Evolutionary conservation across 345 rosid genomes (phyloP).

Genomic region (Pugionium dolabratum): DNA sequence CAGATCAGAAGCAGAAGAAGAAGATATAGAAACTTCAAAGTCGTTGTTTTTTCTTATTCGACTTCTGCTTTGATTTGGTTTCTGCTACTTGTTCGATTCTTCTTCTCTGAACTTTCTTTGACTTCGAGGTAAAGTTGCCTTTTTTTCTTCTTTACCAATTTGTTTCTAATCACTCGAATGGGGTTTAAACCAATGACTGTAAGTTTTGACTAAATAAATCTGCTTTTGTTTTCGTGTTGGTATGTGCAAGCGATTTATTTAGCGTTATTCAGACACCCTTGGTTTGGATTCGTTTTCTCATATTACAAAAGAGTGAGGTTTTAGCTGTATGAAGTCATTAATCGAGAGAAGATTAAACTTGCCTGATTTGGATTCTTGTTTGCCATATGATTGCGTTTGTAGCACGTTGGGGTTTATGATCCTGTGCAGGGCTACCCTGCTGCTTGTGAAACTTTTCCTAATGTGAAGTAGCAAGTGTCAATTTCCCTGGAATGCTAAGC

Average conservation of each 20-base stretch:
- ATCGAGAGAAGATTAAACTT: too few relatives aligned
- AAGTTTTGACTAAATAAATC: too few relatives aligned
- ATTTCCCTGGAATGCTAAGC: background rate
- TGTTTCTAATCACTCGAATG: conserved; percentile 3
- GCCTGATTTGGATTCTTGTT: too few relatives aligned
- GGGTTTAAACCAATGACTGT: too few relatives aligned
- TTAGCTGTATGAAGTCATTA: too few relatives aligned
- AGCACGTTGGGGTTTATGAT: background rate
- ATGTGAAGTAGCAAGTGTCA: conserved; percentile 13
- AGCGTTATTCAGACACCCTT: too few relatives aligned
- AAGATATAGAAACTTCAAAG: conserved; percentile 15
- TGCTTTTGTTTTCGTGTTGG: too few relatives aligned
- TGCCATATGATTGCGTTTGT: too few relatives aligned
- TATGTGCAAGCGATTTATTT: too few relatives aligned
- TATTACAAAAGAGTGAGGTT: too few relatives aligned
- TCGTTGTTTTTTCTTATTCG: conserved; percentile 7
- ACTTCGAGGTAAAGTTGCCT: conserved; percentile 34
- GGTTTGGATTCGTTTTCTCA: too few relatives aligned
- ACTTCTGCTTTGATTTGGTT: conserved; percentile 31
- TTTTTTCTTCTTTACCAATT: conserved; percentile 5
- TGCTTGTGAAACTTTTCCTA: conserved; percentile 1
- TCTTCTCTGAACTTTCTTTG: conserved; percentile 36
- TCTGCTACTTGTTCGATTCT: conserved; percentile 28
- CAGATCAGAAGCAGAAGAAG: conserved; percentile 23
- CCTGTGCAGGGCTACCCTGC: background rate